Evolutionary conservation across 2,329 filamentous ascomycete species (phyloP), one percentile per base, ranked within the genome.

Genomic region (Claviceps arundinis): DNA sequence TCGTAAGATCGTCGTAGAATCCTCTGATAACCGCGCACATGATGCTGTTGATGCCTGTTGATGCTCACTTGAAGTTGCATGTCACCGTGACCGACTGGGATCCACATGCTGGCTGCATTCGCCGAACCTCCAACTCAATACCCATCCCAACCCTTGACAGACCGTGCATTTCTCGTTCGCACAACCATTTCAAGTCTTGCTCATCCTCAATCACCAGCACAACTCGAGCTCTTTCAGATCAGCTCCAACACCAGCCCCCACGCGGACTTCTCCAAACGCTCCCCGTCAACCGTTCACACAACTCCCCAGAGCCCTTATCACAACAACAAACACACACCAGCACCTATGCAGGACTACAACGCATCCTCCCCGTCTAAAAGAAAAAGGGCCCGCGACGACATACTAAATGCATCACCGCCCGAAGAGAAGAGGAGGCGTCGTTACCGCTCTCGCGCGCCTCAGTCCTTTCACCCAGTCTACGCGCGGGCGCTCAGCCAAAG

Each of bases 401-500:
- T 17, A 16, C 16, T 16, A 2, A 37, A 19, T n/a, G n/a, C 50
- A 2, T 48, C 54, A 4, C 37, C 53, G 17, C 47, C 51, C 0
- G 56, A 53, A 9, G 69, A 72, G 53, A 71, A 69, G 57, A 63
- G 69, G 14, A 54, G 64, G 3, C 63, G 67, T 26, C 56, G 56
- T 51, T 69, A 67, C 50, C 64, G 70, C 14, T 13, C 60, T 2
- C 53, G 63, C 6, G 56, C 69, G 8, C 67, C 70, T 1, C 58
- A 63, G 38, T 53, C 57, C 11, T 74, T 73, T 51, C 17, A 60
- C 26, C 59, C 62, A 3, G 56, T 73, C 38, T 71, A 69, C 51
- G 56, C 62, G 0, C 64, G 72, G 16, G 71, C 73, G 4, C 63
- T 65, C 1, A 64, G 63, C 2, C 71, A 74, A 54, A 64, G 69